phyloP scores from a whole-genome alignment of 345 rosid genomes.

The Bruguiera gymnorhiza region DNA sequence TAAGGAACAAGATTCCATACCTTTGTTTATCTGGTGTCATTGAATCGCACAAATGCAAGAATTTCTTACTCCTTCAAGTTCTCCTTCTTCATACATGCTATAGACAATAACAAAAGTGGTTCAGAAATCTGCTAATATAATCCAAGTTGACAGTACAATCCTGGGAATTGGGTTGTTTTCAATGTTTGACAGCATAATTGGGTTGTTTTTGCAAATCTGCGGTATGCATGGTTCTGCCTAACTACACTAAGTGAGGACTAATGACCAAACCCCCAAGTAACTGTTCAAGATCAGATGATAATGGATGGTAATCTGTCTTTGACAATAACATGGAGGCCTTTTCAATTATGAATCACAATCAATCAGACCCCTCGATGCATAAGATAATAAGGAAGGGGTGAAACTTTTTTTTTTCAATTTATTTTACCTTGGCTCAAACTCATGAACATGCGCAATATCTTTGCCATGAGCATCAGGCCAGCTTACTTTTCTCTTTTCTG shows the following conservation, averaged over 20 bases:
- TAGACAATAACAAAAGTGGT: constrained; percentile 2
- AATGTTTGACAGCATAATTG: background rate
- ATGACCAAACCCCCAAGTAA: background rate
- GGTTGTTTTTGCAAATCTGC: too few species aligned
- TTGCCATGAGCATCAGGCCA: constrained; percentile 80
- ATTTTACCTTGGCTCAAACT: constrained; percentile 62
- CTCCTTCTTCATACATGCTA: constrained; percentile 61
- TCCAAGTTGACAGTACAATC: too few species aligned
- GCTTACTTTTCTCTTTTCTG: constrained; percentile 59
- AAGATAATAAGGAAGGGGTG: background rate
- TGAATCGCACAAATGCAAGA: constrained; percentile 68
- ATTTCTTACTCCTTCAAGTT: constrained; percentile 46
- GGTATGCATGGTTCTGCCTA: too few species aligned
- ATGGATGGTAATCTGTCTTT: background rate
- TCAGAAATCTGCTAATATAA: background rate
- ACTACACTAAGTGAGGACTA: too few species aligned
- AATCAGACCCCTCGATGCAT: background rate
- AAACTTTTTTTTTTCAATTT: background rate
- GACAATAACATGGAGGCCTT: background rate
- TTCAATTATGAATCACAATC: background rate
- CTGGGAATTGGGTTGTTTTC: too few species aligned
- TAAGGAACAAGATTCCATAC: background rate
- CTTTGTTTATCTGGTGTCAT: constrained; percentile 29
- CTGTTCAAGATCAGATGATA: background rate
- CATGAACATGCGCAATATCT: constrained; percentile 74